Base-by-base conservation (phyloP, 208 protist genomes). In the Leishmania tropica region DNA sequence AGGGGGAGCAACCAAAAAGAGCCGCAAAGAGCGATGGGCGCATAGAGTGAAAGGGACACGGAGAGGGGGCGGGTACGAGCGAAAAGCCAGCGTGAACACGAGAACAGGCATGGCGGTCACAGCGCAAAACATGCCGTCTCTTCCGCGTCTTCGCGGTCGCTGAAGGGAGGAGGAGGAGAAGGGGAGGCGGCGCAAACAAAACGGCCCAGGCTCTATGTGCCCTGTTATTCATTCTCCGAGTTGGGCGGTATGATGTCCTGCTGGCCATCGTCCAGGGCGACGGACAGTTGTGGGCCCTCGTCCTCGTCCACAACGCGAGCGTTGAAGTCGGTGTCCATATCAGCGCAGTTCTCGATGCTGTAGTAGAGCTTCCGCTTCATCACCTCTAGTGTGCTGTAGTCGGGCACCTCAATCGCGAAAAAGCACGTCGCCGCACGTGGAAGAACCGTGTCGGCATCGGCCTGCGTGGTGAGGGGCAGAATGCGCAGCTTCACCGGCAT, bases 341-440 rank as follows among this genome's bases (percentile, higher is more conserved):
- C 95, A 10, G 87, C 87, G 78, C 98, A 99, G 88, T 99, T 97
- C 76, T 96, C 92, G 74, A 99, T 99, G 79, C 97, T 98, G 90
- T 99, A 99, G 78, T 96, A 96, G 40, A 99, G 91, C 83, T 98
- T 98, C 58, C 86, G 84, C 85, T 96, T 96, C 92, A 99, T 94
- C 37, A 98, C 91, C n/a, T 98, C 96, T 24, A 98, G 81, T 0
- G 89, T 93, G 78, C 93, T 97, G 88, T 99, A 99, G 81, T 98
- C 90, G 11, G 98, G 98, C 53, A 99, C 84, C 81, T 99, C 95
- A 42, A 99, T 51, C 24, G 95, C 90, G 80, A 99, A 99, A 89
- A 99, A 99, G 92, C 98, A 99, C 79, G 98, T 99, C 37, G 97
- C 93, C 28, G 98, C 94, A 42, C 93, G 89, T 10, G 98, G 97